Evolutionary conservation across 805 yeast genomes (phyloP).

Genomic region (Yarrowia sp.): DNA sequence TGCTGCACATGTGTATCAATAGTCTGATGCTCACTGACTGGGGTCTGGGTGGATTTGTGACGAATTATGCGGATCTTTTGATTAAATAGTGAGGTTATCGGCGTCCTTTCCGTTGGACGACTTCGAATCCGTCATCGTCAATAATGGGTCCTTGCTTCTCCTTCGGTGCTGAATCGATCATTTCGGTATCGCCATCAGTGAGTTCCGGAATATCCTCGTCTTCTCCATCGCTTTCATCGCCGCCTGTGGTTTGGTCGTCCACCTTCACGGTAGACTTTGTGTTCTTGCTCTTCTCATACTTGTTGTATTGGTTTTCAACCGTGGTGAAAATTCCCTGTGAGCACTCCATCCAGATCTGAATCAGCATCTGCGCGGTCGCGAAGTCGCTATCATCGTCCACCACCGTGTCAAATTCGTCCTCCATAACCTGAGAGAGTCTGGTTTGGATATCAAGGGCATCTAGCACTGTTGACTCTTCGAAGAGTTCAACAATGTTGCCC

Average conservation of each 20-base stretch:
- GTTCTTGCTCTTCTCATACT: slow-evolving; percentile 63
- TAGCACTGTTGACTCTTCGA: slow-evolving; percentile 65
- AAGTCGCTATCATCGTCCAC: slow-evolving; percentile 90
- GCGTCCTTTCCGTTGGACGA: slow-evolving; percentile 64
- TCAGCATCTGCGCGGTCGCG: slow-evolving; percentile 69
- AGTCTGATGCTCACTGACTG: too few species aligned
- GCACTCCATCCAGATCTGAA: slow-evolving; percentile 73
- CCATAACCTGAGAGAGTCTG: slow-evolving; percentile 85
- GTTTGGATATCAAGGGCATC: slow-evolving; percentile 85
- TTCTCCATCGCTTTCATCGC: slow-evolving; percentile 58
- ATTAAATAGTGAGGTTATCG: not conserved
- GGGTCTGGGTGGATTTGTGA: too few species aligned
- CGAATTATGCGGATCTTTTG: too few species aligned
- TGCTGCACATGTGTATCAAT: too few species aligned
- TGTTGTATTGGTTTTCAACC: slow-evolving; percentile 66
- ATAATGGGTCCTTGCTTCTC: slow-evolving; percentile 65
- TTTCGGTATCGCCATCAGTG: slow-evolving; percentile 50
- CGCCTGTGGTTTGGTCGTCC: slow-evolving; percentile 62
- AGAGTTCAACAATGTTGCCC: slow-evolving; percentile 80
- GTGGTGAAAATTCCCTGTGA: slow-evolving; percentile 57
- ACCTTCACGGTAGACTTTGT: slow-evolving; percentile 48
- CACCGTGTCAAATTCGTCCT: slow-evolving; percentile 89
- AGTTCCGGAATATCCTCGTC: slow-evolving; percentile 50
- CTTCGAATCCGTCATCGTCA: slow-evolving; percentile 94
- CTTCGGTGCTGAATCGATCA: slow-evolving; percentile 50